Evolutionary conservation across 2,329 filamentous ascomycete genomes (phyloP), one percentile per base, ranked within the genome.

Genomic region (Xylogone sp.): DNA sequence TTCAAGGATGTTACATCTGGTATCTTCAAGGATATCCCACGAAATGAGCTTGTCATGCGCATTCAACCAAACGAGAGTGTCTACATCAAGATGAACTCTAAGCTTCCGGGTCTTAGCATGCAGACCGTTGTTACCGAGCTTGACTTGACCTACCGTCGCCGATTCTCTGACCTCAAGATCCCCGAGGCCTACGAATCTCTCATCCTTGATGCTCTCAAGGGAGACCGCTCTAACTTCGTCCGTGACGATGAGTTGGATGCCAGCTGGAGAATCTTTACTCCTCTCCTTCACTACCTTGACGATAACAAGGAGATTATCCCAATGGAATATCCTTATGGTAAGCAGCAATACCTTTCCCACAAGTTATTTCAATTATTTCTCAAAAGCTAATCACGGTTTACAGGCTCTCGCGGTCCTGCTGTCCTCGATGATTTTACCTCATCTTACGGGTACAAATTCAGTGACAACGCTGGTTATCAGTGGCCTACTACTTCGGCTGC

Each of bases 61-160:
- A 96, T 99, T 59, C 94, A 99, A 78, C 94, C 94, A 64, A 99
- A 99, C 77, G 94, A 99, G 81, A 96, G 90, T 69, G 92, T 99
- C 61, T 99, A 99, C 77, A 96, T 97, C 74, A 99, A 99, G 85
- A 99, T 99, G 94, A 99, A 99, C 86, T 97, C 93, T 24, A 99
- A 99, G 81, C 81, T 99, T 53, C 95, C 94, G 19, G 94, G 94
- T 65, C 79, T 99, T 65, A 97, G 91, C 78, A 99, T 97, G 92
- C 94, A 99, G 80, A 99, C 94, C 12, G 94, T 97, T 39, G 90
- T 97, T 63, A 99, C 94, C 54, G 94, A 99, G 77, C 88, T 99
- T 54, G 94, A 99, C 68, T 83, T 99, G 62, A 99, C 95, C 58
- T 99, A 99, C 80, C 86, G 95, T 69, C 87, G 94, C 72, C 88